These are phyloP conservation scores for Lindgomyces ingoldianus DNA, from an alignment of 495 filamentous ascomycete species.

Conservation along the genomic window DNA sequence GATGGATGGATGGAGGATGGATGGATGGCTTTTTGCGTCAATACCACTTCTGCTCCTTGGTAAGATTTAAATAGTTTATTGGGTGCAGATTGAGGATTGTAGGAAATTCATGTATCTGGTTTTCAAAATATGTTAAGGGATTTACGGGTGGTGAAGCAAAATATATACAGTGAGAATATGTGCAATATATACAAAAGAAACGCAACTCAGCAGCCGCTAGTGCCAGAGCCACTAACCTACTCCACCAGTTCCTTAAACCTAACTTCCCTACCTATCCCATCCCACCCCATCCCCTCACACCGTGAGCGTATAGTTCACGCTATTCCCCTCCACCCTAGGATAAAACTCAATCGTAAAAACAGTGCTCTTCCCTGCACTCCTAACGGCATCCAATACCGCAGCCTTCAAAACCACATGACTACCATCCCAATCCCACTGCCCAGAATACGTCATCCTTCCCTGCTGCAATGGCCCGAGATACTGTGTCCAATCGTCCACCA, in stretches of 20 bases:
- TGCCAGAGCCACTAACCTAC: no score
- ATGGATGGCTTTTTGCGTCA: neutral
- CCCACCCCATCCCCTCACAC: slow-evolving; percentile 31
- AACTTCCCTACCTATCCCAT: no score
- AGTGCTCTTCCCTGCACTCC: slow-evolving; percentile 48
- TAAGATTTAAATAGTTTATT: neutral
- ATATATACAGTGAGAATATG: no score
- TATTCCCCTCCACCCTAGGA: slow-evolving; percentile 50
- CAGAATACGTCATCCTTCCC: slow-evolving; percentile 52
- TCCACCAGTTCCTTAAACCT: no score
- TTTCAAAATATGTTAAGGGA: neutral
- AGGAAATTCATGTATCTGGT: neutral
- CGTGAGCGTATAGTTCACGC: slow-evolving; percentile 52
- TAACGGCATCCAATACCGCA: slow-evolving; percentile 50
- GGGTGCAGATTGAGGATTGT: no score
- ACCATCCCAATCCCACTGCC: slow-evolving; percentile 56
- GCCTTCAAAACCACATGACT: slow-evolving; percentile 50
- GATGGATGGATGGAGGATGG: no score
- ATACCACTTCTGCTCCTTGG: neutral
- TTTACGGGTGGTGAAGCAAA: neutral
- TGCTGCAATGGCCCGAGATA: slow-evolving; percentile 58
- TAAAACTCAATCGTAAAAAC: slow-evolving; percentile 59
- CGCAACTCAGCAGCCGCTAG: no score
- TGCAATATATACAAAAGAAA: neutral
- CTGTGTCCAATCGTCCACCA: slow-evolving; percentile 61